Evolutionary conservation across 1,284 basidiomycete genomes (phyloP).

Genomic region (Sparassis latifolia): DNA sequence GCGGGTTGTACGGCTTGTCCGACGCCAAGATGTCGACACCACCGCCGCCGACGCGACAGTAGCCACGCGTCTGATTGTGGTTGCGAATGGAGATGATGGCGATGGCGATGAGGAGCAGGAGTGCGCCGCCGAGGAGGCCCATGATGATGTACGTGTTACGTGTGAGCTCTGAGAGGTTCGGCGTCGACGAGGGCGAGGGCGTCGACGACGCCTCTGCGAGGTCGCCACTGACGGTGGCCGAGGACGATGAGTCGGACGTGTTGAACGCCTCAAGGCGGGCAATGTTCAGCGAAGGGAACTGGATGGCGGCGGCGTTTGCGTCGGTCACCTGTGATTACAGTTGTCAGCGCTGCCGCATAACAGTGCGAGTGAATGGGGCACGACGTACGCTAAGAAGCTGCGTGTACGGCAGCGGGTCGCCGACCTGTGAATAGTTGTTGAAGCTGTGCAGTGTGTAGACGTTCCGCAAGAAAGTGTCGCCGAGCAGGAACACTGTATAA

Average conservation of each 20-base stretch:
- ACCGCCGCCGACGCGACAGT: neutral
- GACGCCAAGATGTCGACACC: neutral
- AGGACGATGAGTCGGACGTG: neutral
- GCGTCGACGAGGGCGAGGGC: neutral
- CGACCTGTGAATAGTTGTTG: neutral
- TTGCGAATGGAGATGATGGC: neutral
- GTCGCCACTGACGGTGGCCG: neutral
- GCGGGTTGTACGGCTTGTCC: neutral
- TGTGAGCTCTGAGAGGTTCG: constrained; percentile 8
- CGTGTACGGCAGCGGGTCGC: neutral
- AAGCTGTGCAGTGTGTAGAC: constrained; percentile 6
- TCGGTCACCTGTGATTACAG: constrained; percentile 1
- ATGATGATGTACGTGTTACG: constrained; percentile 16
- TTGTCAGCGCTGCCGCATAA: neutral
- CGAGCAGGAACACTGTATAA: constrained; percentile 2
- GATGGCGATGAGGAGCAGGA: constrained; percentile 8
- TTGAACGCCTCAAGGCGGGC: constrained; percentile 1
- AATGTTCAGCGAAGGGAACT: neutral
- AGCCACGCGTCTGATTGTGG: neutral
- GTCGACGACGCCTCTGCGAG: neutral
- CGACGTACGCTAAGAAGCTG: constrained; percentile 6
- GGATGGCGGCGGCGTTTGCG: neutral
- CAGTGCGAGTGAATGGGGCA: neutral
- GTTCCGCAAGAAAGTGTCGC: constrained; percentile 5
- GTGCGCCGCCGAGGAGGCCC: constrained; percentile 9